Percentiles rank a stretch among this genome's conserved stretches.
Conservation (phyloP, 192 early-diverging fungal species). For the Entomortierella parvispora region DNA sequence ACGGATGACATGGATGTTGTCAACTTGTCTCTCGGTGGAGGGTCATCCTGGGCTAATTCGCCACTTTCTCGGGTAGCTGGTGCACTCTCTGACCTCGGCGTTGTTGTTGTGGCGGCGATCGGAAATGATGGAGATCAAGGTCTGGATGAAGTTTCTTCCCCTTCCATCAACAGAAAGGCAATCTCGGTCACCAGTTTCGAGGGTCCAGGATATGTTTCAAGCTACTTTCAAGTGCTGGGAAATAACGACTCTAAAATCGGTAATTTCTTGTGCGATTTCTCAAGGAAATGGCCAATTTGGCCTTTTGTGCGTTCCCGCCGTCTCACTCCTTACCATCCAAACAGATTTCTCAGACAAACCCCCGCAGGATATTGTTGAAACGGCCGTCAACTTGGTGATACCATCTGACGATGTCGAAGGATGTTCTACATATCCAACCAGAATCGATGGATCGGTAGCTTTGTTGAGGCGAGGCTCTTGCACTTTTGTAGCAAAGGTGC, state of each 20-base stretch:
- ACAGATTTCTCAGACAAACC: conserved; percentile 41
- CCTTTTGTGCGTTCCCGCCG: neutral
- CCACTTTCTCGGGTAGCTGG: conserved; percentile 67
- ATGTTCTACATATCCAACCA: conserved; percentile 10
- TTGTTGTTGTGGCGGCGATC: conserved; percentile 67
- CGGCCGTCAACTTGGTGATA: conserved; percentile 53
- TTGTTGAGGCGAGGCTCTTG: conserved; percentile 77
- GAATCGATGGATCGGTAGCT: conserved; percentile 58
- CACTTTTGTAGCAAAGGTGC: conserved; percentile 57
- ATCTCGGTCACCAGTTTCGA: conserved; percentile 72
- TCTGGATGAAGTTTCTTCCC: conserved; percentile 63
- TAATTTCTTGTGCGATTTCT: conserved; percentile 10
- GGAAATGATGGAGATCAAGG: conserved; percentile 75
- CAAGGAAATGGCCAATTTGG: neutral
- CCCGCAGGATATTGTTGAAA: conserved; percentile 32
- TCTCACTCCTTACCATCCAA: neutral
- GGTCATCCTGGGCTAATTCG: conserved; percentile 66
- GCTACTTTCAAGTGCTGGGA: conserved; percentile 42
- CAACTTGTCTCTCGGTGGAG: conserved; percentile 86
- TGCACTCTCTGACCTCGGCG: conserved; percentile 48
- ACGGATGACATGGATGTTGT: conserved; percentile 81
- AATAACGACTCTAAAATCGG: conserved; percentile 16
- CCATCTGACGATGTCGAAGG: conserved; percentile 37
- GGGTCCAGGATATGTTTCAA: conserved; percentile 45
- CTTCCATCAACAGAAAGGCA: conserved; percentile 62